Evolutionary conservation across 768 basidiomycete species (phyloP), one percentile per base, ranked within the genome.

Genomic region (Amanita molliuscula): DNA sequence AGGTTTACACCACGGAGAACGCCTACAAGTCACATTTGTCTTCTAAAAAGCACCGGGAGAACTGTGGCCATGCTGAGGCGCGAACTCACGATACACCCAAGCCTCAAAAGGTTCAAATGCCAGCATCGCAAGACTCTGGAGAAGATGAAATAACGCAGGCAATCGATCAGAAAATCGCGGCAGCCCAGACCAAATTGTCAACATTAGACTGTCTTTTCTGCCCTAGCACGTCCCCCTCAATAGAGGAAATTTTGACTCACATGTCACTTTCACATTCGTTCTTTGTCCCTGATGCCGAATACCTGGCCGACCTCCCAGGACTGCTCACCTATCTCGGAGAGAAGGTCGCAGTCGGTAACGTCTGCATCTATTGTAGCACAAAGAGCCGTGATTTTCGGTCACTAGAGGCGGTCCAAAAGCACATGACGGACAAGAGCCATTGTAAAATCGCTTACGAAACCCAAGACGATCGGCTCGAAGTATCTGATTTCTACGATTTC

Each of bases 401-500:
- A 13, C 61, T 94, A 47, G 85, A 91, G 3, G 95, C 94, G 0
- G 93, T 90, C 4, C 74, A 93, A 56, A 89, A 88, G 60, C 96
- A 99, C 63, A 99, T 99, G 96, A 54, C 79, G 35, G 94, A 94
- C 72, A 98, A 98, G 69, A 76, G 79, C 51, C 96, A 99, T 61
- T 97, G 94, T 76, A 97, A 96, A 68, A 81, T 99, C 55, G 86
- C 89, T 0, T 98, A 95, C 65, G 89, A 92, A 52, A 67, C 76
- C 1, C 82, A 88, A 57, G 61, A 69, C 34, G 91, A 97, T 60
- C 78, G 82, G 36, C 77, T 94, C 47, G 94, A 95, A 56, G 56
- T 95, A 4, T 88, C 92, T 0, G 94, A 97, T 56, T 97, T 74
- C 62, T 99, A 98, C 68, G 92, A 96, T 65, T 98, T 95, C 63